Evolutionary conservation across 768 basidiomycete species (phyloP).

Genomic region (Russula brevipes): DNA sequence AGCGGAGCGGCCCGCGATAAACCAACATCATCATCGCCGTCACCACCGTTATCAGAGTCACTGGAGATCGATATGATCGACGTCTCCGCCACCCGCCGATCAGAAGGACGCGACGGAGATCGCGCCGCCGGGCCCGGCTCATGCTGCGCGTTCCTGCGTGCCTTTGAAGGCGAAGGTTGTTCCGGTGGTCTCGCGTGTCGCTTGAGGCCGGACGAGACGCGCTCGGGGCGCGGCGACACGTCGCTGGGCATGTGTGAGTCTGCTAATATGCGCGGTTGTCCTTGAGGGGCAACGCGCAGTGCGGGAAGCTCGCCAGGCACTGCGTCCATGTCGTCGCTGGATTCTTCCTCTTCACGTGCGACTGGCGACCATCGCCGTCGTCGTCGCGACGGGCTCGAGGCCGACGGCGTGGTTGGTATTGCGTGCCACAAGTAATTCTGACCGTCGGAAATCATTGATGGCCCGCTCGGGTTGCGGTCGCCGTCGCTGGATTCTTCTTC

Average conservation of each 20-base stretch:
- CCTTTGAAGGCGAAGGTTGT: not conserved
- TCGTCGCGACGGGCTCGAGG: not conserved
- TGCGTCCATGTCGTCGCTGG: constrained; percentile 10
- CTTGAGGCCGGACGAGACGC: not conserved
- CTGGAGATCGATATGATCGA: constrained; percentile 39
- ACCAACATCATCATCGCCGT: not conserved
- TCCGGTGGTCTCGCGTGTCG: not conserved
- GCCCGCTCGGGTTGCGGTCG: not conserved
- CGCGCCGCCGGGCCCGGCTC: not conserved
- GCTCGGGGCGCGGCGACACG: not conserved
- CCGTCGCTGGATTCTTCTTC: constrained; percentile 6
- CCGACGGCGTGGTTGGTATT: not conserved
- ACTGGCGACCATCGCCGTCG: constrained; percentile 1
- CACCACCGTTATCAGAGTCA: constrained; percentile 29
- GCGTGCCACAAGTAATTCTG: not conserved
- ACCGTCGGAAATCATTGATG: not conserved
- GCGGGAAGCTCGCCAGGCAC: constrained; percentile 13
- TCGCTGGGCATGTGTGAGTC: not conserved
- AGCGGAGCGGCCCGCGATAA: constrained; percentile 25
- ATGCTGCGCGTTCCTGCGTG: not conserved
- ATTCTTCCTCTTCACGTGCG: constrained; percentile 5
- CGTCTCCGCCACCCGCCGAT: constrained; percentile 3
- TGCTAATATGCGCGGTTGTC: not conserved
- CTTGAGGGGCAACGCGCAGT: not conserved
- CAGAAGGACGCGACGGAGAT: not conserved